A percentile compares a stretch with the other conserved stretches of the same genome.
Conservation (phyloP, 257 asterid genomes). For the Solanum peruvianum region DNA sequence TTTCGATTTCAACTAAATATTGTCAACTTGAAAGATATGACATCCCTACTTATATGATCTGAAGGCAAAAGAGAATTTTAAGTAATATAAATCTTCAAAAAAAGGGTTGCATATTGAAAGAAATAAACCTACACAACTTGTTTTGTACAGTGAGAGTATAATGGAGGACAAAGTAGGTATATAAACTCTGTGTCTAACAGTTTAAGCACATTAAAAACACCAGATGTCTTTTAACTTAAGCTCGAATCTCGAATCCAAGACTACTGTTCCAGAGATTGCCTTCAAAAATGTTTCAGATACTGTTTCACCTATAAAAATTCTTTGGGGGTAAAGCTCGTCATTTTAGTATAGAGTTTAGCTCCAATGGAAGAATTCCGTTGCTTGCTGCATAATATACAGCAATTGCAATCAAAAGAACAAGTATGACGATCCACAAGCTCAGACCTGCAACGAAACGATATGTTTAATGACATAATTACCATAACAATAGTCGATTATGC, state of each 20-base stretch:
- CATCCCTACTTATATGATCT: neutral
- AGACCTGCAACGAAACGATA: conserved; percentile 32
- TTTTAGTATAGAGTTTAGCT: neutral
- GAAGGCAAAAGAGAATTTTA: neutral
- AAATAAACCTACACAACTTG: neutral
- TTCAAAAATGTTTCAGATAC: neutral
- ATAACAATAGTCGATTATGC: neutral
- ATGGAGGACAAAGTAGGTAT: neutral
- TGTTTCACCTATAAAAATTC: neutral
- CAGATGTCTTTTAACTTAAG: neutral
- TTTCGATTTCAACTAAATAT: neutral
- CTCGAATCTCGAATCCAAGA: neutral
- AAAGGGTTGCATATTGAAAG: neutral
- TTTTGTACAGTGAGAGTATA: neutral
- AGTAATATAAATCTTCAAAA: neutral
- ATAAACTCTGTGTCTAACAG: neutral
- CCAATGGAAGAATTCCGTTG: conserved; percentile 20
- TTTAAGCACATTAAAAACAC: neutral
- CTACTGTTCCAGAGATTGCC: neutral
- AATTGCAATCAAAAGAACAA: conserved; percentile 44
- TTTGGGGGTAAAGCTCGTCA: neutral
- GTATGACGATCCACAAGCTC: conserved; percentile 45
- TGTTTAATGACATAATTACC: neutral
- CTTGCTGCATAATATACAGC: conserved; percentile 35
- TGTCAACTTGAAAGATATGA: neutral